Conservation (phyloP, 139 green algal species). For the Micractinium sp. region DNA sequence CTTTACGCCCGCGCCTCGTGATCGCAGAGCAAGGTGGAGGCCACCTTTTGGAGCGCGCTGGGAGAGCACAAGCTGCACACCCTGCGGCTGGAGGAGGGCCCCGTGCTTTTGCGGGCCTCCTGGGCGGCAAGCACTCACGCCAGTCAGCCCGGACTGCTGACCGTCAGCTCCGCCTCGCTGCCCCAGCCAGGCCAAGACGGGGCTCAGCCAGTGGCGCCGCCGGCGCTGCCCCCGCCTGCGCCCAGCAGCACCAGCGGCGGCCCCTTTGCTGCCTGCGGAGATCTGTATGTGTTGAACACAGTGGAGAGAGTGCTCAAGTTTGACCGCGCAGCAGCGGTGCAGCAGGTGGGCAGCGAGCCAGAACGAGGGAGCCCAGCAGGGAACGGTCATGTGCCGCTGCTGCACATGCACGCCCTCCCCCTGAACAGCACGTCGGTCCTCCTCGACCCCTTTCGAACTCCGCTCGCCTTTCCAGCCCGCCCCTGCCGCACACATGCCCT, state of each 20-base stretch:
- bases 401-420: too few species aligned
- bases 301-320: slow-evolving; percentile 69
- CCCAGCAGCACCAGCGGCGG: background rate
- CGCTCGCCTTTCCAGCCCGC: background rate
- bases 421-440: too few species aligned
- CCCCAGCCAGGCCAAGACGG: background rate
- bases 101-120: slow-evolving; percentile 40
- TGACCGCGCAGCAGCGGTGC: slow-evolving; percentile 45
- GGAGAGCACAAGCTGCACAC: slow-evolving; percentile 73
- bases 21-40: slow-evolving; percentile 82
- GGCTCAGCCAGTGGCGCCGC: background rate
- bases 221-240: background rate
- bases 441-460: too few species aligned
- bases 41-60: slow-evolving; percentile 83
- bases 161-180: slow-evolving; percentile 12
- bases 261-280: slow-evolving; percentile 28
- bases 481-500: background rate
- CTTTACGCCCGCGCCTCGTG: too few species aligned
- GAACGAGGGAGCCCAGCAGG: too few species aligned
- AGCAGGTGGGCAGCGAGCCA: slow-evolving; percentile 13
- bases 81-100: slow-evolving; percentile 62
- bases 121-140: slow-evolving; percentile 21
- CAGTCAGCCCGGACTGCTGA: slow-evolving; percentile 32
- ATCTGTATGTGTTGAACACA: slow-evolving; percentile 81
- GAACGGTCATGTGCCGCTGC: too few species aligned